Conservation (phyloP, 371 early-diverging fungal genomes). For the Capniomyces stellatus region DNA sequence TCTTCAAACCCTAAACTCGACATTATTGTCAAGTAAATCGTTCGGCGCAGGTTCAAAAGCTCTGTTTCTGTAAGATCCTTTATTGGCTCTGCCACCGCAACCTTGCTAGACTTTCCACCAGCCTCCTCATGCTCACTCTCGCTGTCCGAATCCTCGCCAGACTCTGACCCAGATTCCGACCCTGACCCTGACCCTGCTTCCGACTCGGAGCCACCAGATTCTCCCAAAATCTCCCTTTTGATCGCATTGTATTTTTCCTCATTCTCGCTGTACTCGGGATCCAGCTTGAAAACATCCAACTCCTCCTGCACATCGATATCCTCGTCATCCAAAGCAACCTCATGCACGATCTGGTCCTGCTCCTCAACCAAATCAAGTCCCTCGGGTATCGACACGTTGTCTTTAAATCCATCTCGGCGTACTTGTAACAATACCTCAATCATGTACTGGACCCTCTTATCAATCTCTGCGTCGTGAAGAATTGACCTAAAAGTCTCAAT, state of each 20-base stretch:
- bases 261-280: conserved; percentile 62
- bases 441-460: conserved; percentile 92
- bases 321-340: conserved; percentile 73
- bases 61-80: conserved; percentile 82
- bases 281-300: conserved; percentile 69
- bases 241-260: conserved; percentile 66
- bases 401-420: conserved; percentile 85
- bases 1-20: conserved; percentile 92
- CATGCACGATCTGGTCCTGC: conserved; percentile 88
- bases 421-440: conserved; percentile 93
- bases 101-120: too few relatives aligned
- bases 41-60: conserved; percentile 69
- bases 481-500: conserved; percentile 86
- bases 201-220: conserved; percentile 39
- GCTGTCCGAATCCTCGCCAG: conserved; percentile 26
- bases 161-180: conserved; percentile 30
- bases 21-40: conserved; percentile 91
- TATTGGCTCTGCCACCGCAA: conserved; percentile 26
- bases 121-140: too few relatives aligned
- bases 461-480: conserved; percentile 83
- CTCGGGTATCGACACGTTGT: conserved; percentile 44
- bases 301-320: conserved; percentile 60
- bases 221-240: conserved; percentile 82
- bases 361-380: conserved; percentile 92
- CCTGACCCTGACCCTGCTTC: conserved; percentile 29